phyloP scores from a whole-genome alignment of 1,284 basidiomycete genomes.

The Hemileia vastatrix region DNA sequence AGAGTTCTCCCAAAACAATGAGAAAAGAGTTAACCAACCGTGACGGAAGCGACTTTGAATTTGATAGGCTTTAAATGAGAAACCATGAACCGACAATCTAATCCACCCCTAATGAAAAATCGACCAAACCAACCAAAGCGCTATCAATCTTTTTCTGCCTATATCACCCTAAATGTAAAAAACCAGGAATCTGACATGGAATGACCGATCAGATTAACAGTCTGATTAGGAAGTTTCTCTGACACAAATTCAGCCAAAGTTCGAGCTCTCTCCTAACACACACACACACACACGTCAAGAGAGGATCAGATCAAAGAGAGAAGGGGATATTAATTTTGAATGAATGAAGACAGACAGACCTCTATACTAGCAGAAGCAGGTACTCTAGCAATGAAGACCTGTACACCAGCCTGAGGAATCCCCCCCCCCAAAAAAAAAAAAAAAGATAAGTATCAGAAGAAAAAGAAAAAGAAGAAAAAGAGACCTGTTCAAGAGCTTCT shows the following conservation, averaged over 20 bases:
- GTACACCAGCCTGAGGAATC: conserved; percentile 52
- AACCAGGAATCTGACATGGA: conserved; percentile 59
- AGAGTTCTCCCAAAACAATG: too few relatives aligned
- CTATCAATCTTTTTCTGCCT: conserved; percentile 3
- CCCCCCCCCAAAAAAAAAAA: neutral
- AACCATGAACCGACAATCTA: conserved; percentile 77
- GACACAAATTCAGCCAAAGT: conserved; percentile 73
- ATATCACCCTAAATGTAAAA: neutral
- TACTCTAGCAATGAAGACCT: conserved; percentile 82
- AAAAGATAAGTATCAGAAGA: neutral
- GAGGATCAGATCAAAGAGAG: neutral
- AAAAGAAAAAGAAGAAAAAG: neutral
- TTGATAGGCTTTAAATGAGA: conserved; percentile 46
- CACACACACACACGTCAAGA: neutral
- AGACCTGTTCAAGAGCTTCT: conserved; percentile 70
- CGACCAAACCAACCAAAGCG: neutral
- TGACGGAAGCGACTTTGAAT: conserved; percentile 64
- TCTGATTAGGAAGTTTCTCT: conserved; percentile 63
- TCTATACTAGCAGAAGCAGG: conserved; percentile 57
- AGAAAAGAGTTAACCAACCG: conserved; percentile 39
- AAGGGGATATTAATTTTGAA: neutral
- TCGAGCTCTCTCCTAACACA: conserved; percentile 59
- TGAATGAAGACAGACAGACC: conserved; percentile 51
- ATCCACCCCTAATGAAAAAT: conserved; percentile 55
- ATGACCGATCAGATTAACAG: conserved; percentile 85